Evolutionary conservation across 768 basidiomycete species (phyloP).

Genomic region (Rhodocollybia butyracea): DNA sequence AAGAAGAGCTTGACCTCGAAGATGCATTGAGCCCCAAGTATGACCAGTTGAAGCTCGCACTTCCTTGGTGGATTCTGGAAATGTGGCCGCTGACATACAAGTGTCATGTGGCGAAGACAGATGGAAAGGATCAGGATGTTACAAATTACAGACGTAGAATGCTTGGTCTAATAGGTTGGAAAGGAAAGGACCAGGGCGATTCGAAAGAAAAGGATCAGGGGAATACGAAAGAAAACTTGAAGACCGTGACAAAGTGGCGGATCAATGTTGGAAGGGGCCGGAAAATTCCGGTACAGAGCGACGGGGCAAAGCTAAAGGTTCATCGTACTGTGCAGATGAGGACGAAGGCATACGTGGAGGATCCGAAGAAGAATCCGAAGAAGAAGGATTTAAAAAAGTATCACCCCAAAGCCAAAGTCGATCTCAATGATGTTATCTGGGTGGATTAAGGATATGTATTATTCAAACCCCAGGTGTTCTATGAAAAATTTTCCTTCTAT

Average conservation of each 20-base stretch:
- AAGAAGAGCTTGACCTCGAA: constrained; percentile 62
- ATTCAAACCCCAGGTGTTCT: too few relatives aligned
- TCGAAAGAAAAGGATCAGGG: too few relatives aligned
- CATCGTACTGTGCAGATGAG: constrained; percentile 46
- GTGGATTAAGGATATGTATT: too few relatives aligned
- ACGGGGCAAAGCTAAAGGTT: constrained; percentile 36
- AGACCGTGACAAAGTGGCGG: constrained; percentile 3
- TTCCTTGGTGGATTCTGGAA: constrained; percentile 69
- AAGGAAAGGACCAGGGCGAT: too few relatives aligned
- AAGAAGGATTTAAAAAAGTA: too few relatives aligned
- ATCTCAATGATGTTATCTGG: constrained; percentile 2
- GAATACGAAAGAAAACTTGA: too few relatives aligned
- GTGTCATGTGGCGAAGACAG: too few relatives aligned
- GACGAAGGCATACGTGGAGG: constrained; percentile 31
- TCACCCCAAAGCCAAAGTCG: too few relatives aligned
- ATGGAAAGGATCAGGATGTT: too few relatives aligned
- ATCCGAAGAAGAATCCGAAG: constrained; percentile 1
- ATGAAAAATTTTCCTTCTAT: too few relatives aligned
- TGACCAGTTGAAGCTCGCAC: constrained; percentile 50
- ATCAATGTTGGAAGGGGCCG: constrained; percentile 40
- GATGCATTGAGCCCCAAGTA: constrained; percentile 50
- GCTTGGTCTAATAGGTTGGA: too few relatives aligned
- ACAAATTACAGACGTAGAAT: too few relatives aligned
- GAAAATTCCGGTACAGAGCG: constrained; percentile 29
- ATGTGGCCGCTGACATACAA: constrained; percentile 36